These are phyloP conservation scores for Avicennia marina DNA, from an alignment of 257 asterid genomes.

Conservation along the genomic window DNA sequence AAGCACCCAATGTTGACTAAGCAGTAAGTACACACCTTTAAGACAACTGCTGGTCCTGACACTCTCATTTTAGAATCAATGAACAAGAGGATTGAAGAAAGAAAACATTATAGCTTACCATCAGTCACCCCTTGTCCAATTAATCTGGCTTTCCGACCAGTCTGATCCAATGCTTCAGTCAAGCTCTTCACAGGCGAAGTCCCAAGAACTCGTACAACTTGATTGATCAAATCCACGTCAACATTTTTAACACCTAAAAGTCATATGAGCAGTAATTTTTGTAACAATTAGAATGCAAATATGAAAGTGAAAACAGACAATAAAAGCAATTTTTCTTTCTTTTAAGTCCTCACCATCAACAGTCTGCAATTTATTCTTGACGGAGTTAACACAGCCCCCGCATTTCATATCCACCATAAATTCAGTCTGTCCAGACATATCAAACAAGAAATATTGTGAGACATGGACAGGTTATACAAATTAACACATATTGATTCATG, in stretches of 20 bases:
- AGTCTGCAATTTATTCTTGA: constrained; percentile 66
- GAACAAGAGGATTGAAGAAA: neutral
- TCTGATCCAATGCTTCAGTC: constrained; percentile 89
- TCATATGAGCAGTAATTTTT: neutral
- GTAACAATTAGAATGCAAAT: neutral
- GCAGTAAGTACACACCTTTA: too few relatives aligned
- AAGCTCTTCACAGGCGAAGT: constrained; percentile 70
- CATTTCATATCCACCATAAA: constrained; percentile 94
- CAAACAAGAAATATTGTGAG: constrained; percentile 12
- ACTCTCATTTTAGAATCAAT: too few relatives aligned
- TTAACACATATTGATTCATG: neutral
- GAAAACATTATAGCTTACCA: constrained; percentile 33
- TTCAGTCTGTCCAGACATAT: constrained; percentile 58
- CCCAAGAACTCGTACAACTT: constrained; percentile 87
- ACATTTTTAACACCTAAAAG: constrained; percentile 75
- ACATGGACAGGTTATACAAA: neutral
- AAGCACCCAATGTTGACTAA: too few relatives aligned
- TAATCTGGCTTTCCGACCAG: constrained; percentile 83
- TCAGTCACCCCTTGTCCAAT: constrained; percentile 94
- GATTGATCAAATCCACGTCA: constrained; percentile 76
- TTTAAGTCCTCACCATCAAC: constrained; percentile 58
- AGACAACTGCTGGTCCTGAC: too few relatives aligned
- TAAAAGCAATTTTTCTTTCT: neutral
- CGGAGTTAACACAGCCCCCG: constrained; percentile 83
- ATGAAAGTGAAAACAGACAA: neutral